Percentiles rank a stretch among this genome's conserved stretches.
These are phyloP conservation scores for Yamadazyma atlantica DNA, from an alignment of 1,139 yeast species.

Conservation along the genomic window DNA sequence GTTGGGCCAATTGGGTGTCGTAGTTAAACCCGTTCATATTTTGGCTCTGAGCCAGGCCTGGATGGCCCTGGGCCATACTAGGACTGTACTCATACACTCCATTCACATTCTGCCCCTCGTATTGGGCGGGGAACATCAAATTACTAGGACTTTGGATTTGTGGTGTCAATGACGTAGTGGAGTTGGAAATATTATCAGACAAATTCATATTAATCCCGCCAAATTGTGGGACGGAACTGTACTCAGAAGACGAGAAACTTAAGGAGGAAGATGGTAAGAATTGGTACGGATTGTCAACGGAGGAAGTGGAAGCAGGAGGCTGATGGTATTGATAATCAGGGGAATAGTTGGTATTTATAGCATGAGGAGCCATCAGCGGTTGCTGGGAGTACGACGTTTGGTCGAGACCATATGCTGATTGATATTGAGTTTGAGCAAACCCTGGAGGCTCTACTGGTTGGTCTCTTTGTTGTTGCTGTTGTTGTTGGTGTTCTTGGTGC, in stretches of 20 bases:
- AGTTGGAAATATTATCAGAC: slow-evolving; percentile 12
- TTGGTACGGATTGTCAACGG: slow-evolving; percentile 3
- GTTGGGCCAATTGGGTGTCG: slow-evolving; percentile 1
- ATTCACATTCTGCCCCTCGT: slow-evolving; percentile 7
- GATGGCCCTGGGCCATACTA: no score
- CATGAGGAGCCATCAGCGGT: background rate
- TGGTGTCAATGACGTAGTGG: slow-evolving; percentile 15
- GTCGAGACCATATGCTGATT: background rate
- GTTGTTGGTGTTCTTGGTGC: slow-evolving; percentile 1
- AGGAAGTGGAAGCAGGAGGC: slow-evolving; percentile 1
- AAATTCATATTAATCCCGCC: slow-evolving; percentile 3
- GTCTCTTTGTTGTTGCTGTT: background rate
- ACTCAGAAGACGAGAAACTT: background rate
- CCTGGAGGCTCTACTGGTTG: background rate
- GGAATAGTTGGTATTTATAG: background rate
- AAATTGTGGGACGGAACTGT: background rate
- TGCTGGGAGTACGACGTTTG: background rate
- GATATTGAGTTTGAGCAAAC: background rate
- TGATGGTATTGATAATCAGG: slow-evolving; percentile 1
- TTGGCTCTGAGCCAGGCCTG: slow-evolving; percentile 1
- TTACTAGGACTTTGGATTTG: slow-evolving; percentile 15
- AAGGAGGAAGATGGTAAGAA: slow-evolving; percentile 1
- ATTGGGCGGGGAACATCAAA: slow-evolving; percentile 9
- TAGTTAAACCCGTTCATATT: background rate
- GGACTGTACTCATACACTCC: slow-evolving; percentile 6